phyloP scores from a whole-genome alignment of 768 basidiomycete species.

The Butyriboletus loyo region DNA sequence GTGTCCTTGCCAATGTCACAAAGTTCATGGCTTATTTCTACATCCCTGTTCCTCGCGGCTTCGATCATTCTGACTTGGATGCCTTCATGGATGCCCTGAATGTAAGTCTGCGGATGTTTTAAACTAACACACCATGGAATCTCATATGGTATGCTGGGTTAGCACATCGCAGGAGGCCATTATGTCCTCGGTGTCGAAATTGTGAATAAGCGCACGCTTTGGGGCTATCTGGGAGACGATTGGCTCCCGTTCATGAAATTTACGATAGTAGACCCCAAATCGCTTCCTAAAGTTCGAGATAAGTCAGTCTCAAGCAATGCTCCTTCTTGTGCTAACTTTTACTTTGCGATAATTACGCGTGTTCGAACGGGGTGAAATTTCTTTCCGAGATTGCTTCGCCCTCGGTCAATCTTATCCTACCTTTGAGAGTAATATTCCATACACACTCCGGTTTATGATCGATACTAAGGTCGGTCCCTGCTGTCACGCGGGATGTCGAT shows the following conservation, averaged over 20 bases:
- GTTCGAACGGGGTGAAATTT: slow-evolving; percentile 74
- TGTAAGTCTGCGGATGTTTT: slow-evolving; percentile 42
- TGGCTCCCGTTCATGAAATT: slow-evolving; percentile 81
- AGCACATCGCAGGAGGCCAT: slow-evolving; percentile 30
- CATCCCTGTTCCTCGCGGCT: slow-evolving; percentile 81
- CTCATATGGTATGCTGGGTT: slow-evolving; percentile 1
- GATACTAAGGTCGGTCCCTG: slow-evolving; percentile 72
- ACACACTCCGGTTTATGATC: slow-evolving; percentile 94
- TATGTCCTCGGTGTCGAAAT: slow-evolving; percentile 54
- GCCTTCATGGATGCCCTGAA: slow-evolving; percentile 71
- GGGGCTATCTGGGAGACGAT: slow-evolving; percentile 88
- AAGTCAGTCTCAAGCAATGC: slow-evolving; percentile 40
- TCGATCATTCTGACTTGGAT: slow-evolving; percentile 61
- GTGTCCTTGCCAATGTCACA: slow-evolving; percentile 79
- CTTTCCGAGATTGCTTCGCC: slow-evolving; percentile 59
- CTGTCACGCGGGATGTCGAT: neutral
- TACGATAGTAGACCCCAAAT: slow-evolving; percentile 66
- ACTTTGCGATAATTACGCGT: slow-evolving; percentile 41
- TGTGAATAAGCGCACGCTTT: slow-evolving; percentile 67
- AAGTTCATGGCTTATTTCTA: slow-evolving; percentile 95
- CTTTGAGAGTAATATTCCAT: slow-evolving; percentile 93
- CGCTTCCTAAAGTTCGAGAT: slow-evolving; percentile 89
- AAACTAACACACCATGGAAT: neutral
- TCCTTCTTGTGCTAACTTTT: slow-evolving; percentile 11
- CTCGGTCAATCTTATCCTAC: slow-evolving; percentile 53